Evolutionary conservation across 257 asterid genomes (phyloP).

Genomic region (Fraxinus quadrangulata): DNA sequence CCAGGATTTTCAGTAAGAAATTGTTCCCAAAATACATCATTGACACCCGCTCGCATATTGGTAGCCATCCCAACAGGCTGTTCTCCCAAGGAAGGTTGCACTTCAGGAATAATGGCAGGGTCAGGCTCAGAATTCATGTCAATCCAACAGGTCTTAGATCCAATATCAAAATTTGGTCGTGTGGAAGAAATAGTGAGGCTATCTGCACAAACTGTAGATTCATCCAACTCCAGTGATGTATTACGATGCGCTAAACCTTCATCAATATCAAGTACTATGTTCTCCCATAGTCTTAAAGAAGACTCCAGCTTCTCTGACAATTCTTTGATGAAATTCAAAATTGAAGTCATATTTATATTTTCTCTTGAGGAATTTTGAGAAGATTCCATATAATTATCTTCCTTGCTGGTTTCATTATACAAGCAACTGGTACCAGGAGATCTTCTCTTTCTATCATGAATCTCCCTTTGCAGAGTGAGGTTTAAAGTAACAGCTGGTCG

Average conservation of each 20-base stretch:
- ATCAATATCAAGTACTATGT: conserved; percentile 41
- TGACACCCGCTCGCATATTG: conserved; percentile 58
- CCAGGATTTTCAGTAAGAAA: conserved; percentile 94
- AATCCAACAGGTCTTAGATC: conserved; percentile 43
- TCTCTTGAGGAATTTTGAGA: conserved; percentile 41
- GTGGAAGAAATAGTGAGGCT: conserved; percentile 61
- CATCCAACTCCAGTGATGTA: conserved; percentile 49
- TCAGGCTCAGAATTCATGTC: conserved; percentile 72
- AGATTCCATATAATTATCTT: conserved; percentile 36
- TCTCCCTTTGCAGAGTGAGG: conserved; percentile 45
- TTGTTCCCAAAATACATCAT: conserved; percentile 95
- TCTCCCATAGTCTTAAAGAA: conserved; percentile 67
- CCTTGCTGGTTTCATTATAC: conserved; percentile 41
- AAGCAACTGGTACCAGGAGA: conserved; percentile 51
- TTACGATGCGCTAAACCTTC: conserved; percentile 39
- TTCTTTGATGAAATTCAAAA: conserved; percentile 44
- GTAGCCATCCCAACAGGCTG: conserved; percentile 36
- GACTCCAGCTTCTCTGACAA: conserved; percentile 63
- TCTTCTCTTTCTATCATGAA: conserved; percentile 67
- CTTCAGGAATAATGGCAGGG: conserved; percentile 32
- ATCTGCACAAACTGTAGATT: conserved; percentile 47
- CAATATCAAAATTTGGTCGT: conserved; percentile 48
- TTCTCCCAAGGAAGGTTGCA: conserved; percentile 38
- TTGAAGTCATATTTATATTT: conserved; percentile 42
- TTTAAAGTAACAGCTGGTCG: conserved; percentile 45